Evolutionary conservation across 208 protist genomes (phyloP).

Genomic region (Novymonas esmeraldas): DNA sequence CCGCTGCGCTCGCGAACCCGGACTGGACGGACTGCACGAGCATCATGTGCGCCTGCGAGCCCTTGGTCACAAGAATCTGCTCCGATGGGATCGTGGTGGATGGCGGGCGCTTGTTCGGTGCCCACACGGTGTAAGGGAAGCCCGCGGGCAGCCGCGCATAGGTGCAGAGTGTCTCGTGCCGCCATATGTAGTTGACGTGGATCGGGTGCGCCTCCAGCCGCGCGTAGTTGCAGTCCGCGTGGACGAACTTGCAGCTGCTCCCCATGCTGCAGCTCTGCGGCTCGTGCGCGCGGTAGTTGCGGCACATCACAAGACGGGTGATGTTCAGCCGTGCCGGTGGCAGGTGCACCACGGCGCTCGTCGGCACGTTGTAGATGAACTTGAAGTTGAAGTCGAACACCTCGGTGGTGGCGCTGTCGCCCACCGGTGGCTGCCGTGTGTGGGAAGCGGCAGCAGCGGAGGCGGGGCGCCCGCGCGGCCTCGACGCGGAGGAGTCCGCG

Average conservation of each 20-base stretch:
- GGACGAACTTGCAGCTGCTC: slow-evolving; percentile 80
- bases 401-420: slow-evolving; percentile 19
- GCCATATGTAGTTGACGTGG: slow-evolving; percentile 87
- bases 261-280: slow-evolving; percentile 63
- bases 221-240: slow-evolving; percentile 60
- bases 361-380: slow-evolving; percentile 63
- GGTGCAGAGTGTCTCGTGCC: slow-evolving; percentile 58
- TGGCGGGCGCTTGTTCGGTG: slow-evolving; percentile 64
- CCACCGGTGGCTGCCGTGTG: no score
- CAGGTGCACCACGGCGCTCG: slow-evolving; percentile 52
- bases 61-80: slow-evolving; percentile 66
- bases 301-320: slow-evolving; percentile 83
- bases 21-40: neutral
- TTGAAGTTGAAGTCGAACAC: slow-evolving; percentile 79
- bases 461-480: no score
- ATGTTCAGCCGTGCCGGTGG: slow-evolving; percentile 79
- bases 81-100: slow-evolving; percentile 50
- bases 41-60: slow-evolving; percentile 15
- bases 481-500: no score
- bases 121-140: slow-evolving; percentile 53
- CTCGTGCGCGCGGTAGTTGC: slow-evolving; percentile 60
- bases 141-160: slow-evolving; percentile 61
- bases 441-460: no score
- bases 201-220: slow-evolving; percentile 62
- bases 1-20: slow-evolving; percentile 20